A percentile compares a stretch with the other conserved stretches of the same genome.
phyloP scores from a whole-genome alignment of 768 basidiomycete genomes.

The Amanita exitialis region DNA sequence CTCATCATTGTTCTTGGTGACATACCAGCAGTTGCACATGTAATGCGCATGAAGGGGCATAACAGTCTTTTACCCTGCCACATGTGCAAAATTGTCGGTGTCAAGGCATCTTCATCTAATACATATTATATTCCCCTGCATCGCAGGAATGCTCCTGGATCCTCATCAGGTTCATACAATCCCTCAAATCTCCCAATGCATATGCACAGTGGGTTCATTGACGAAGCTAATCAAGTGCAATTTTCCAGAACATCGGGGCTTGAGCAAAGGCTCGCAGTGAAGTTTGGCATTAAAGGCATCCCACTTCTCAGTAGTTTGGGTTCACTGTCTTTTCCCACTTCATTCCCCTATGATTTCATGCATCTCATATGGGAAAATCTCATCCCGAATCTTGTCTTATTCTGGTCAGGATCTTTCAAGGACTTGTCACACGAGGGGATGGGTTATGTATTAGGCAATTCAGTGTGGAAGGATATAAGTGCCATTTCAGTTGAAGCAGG shows the following conservation, averaged over 20 bases:
- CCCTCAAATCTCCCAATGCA: conserved; percentile 12
- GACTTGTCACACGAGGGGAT: conserved; percentile 16
- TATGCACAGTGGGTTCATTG: conserved; percentile 8
- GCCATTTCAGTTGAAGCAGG: conserved; percentile 17
- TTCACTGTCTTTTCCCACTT: too few relatives aligned
- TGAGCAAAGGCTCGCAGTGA: conserved; percentile 7
- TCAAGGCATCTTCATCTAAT: background rate
- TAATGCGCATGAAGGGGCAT: conserved; percentile 25
- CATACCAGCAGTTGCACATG: conserved; percentile 16
- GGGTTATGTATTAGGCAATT: conserved; percentile 14
- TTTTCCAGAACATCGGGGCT: conserved; percentile 6
- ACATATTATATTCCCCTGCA: conserved; percentile 16
- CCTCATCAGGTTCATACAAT: conserved; percentile 10
- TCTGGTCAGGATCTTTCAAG: conserved; percentile 29
- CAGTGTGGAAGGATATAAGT: conserved; percentile 28
- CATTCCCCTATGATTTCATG: too few relatives aligned
- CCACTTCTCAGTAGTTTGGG: too few relatives aligned
- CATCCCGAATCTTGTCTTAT: background rate
- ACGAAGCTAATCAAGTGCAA: conserved; percentile 11
- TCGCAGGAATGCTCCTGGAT: conserved; percentile 2
- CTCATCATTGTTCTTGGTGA: conserved; percentile 20
- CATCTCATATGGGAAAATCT: too few relatives aligned
- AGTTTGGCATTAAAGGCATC: too few relatives aligned
- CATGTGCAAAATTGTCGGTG: conserved; percentile 19
- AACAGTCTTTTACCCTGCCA: conserved; percentile 24